These are phyloP conservation scores for Alternaria brassicicola DNA, from an alignment of 2,329 filamentous ascomycete species.

Conservation along the genomic window DNA sequence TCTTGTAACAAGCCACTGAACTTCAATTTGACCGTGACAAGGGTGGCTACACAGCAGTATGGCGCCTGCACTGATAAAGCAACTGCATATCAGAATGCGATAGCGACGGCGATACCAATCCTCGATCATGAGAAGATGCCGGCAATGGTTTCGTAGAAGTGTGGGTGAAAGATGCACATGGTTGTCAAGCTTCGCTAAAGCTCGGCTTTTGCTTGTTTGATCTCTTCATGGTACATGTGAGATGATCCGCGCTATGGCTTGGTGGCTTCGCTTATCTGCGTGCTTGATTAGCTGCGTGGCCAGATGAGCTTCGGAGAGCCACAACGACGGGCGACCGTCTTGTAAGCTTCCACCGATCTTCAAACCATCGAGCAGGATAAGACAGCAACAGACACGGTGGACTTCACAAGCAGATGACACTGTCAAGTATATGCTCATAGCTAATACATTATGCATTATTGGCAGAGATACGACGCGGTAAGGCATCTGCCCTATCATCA, in stretches of 20 bases:
- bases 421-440: background rate
- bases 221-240: background rate
- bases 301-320: background rate
- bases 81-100: background rate
- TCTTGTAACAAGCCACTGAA: background rate
- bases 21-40: background rate
- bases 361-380: background rate
- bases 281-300: background rate
- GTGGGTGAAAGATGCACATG: background rate
- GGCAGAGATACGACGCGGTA: background rate
- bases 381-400: background rate
- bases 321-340: background rate
- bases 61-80: background rate
- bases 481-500: constrained; percentile 1
- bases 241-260: background rate
- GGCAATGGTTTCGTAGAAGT: background rate
- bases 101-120: background rate
- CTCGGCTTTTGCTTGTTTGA: constrained; percentile 5
- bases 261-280: background rate
- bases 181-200: constrained; percentile 2
- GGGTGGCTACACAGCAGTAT: background rate
- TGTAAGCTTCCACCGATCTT: background rate
- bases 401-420: background rate
- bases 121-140: background rate
- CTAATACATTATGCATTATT: constrained; percentile 5